Evolutionary conservation across 352 stramenopile genomes (phyloP), one percentile per base, ranked within the genome.

Genomic region (Pythium aquatile): DNA sequence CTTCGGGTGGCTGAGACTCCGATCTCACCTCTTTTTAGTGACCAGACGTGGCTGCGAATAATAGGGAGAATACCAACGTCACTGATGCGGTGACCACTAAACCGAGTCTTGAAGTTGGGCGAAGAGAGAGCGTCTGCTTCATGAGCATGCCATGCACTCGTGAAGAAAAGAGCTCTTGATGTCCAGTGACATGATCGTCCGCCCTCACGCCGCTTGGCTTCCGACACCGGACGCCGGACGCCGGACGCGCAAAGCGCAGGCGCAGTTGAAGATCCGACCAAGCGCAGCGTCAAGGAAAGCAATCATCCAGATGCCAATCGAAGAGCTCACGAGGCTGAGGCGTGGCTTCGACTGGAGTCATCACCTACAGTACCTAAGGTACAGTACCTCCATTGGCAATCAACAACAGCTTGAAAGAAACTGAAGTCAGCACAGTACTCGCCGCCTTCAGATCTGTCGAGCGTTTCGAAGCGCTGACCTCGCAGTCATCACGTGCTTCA

Each of bases 61-160:
- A 24, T 24, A 24, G 20, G 20, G 20, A 24, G 20, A 24, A 24
- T 24, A 4, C 5, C 39, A 47, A 47, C 13, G 32, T 35, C 5
- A 9, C 32, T 35, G 32, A 35, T 35, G 5, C 8, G 32, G 32
- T 35, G 20, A 35, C 8, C 32, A 35, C 26, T 66, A 55, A 55
- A 66, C 8, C 5, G 32, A 51, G 51, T 37, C 17, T 66, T 66
- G 59, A 66, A 66, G 49, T 58, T 55, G 51, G 11, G 35, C 35
- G 4, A 26, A 26, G 20, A n/a, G 33, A 54, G 16, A 37, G 39
- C 33, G 35, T 26, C 46, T 56, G 35, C 17, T 20, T 37, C 59
- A 48, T 55, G 51, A 60, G 59, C 30, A 60, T 66, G 40, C 49
- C 8, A 1, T 10, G 3, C 13, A 5, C 5, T 16, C 30, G 14